Evolutionary conservation across 2,329 filamentous ascomycete genomes (phyloP).

Genomic region (Calycina marina): DNA sequence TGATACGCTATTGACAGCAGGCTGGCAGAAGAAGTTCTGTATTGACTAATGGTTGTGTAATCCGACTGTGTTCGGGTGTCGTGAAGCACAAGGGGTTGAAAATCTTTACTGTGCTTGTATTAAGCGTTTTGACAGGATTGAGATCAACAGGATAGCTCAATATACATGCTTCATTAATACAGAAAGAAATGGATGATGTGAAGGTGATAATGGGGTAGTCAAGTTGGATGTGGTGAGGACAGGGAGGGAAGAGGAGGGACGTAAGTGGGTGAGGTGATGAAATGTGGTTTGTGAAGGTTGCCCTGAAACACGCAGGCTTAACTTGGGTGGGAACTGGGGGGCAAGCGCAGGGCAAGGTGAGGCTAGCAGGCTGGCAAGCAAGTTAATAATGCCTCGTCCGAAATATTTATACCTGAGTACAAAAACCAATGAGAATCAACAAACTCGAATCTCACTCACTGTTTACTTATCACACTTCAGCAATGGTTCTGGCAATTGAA

Average conservation of each 20-base stretch:
- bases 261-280: not conserved
- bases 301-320: too few relatives aligned
- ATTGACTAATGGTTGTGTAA: conserved; percentile 14
- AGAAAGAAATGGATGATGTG: conserved; percentile 3
- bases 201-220: conserved; percentile 1
- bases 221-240: conserved; percentile 1
- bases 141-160: conserved; percentile 6
- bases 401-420: too few relatives aligned
- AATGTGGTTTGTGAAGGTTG: not conserved
- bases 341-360: too few relatives aligned
- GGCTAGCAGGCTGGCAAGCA: too few relatives aligned
- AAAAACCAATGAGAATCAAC: too few relatives aligned
- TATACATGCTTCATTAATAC: conserved; percentile 17
- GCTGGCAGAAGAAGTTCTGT: not conserved
- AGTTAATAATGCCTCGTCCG: too few relatives aligned
- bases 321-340: too few relatives aligned
- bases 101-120: conserved; percentile 12
- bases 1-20: too few relatives aligned
- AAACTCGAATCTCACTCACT: too few relatives aligned
- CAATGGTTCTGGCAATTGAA: too few relatives aligned
- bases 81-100: conserved; percentile 13
- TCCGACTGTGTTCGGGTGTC: conserved; percentile 20
- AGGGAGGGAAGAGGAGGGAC: not conserved
- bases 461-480: too few relatives aligned
- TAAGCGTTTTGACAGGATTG: conserved; percentile 8